These are phyloP conservation scores for Daedaleopsis sinensis DNA, from an alignment of 768 basidiomycete genomes.

Conservation along the genomic window DNA sequence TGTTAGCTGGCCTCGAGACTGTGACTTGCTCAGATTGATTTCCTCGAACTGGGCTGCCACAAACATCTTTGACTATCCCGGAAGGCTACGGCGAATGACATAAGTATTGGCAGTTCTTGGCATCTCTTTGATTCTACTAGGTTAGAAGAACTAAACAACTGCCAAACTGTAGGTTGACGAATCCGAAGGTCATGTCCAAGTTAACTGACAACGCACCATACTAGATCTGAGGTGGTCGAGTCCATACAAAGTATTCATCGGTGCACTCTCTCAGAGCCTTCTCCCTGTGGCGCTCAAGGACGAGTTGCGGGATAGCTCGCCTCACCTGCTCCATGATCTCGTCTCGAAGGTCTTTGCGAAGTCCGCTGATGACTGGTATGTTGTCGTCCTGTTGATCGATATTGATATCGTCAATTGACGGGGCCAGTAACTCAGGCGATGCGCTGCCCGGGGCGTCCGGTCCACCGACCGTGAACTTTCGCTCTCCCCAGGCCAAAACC, in stretches of 20 bases:
- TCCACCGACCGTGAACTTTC: slow-evolving; percentile 2
- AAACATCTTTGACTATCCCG: too few relatives aligned
- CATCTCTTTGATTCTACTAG: too few relatives aligned
- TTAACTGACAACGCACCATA: too few relatives aligned
- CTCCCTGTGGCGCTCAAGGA: background rate
- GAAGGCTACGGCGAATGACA: too few relatives aligned
- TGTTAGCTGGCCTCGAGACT: too few relatives aligned
- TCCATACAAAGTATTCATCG: background rate
- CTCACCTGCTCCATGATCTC: background rate
- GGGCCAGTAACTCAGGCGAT: background rate
- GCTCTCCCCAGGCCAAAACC: slow-evolving; percentile 7
- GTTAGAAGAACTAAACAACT: too few relatives aligned
- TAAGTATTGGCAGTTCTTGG: too few relatives aligned
- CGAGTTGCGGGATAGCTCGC: background rate
- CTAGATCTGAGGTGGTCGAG: too few relatives aligned
- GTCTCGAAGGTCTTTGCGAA: background rate
- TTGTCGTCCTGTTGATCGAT: background rate
- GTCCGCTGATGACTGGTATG: background rate
- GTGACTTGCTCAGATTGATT: too few relatives aligned
- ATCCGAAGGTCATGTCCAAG: too few relatives aligned
- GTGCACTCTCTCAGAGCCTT: background rate
- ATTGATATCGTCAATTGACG: background rate
- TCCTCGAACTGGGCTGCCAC: too few relatives aligned
- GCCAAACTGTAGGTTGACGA: too few relatives aligned
- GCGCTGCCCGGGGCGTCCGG: background rate